Evolutionary conservation across 768 basidiomycete genomes (phyloP), one percentile per base, ranked within the genome.

Genomic region (Pulveroboletus sp.): DNA sequence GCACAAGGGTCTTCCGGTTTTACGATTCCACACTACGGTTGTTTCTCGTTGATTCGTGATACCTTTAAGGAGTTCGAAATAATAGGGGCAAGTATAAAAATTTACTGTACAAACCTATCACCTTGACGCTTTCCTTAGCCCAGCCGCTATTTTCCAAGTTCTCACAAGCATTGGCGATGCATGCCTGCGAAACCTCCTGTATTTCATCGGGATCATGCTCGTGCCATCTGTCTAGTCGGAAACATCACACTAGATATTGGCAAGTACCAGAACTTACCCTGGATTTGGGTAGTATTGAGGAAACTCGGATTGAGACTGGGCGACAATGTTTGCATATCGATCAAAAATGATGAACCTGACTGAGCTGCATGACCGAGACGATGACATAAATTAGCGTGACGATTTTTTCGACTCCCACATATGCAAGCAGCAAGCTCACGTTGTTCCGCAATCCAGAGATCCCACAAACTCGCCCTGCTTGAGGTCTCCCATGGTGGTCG

Each of bases 41-140:
- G 96, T 98, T 69, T 98, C 96, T 47, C 96, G 84, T 70, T 98
- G 95, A 65, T 97, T 99, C 37, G 95, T 97, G 70, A 98, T 90
- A 24, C 94, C 88, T 86, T 52, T 42, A 43, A 53, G 40, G 24
- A 38, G 24, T 27, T 8, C 46, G 37, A 51, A 41, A 56, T 51
- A 47, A 39, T 10, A 14, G 4, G 24, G 47, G 37, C 8, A 24
- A 18, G 28, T 15, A 7, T 27, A 17, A 45, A 27, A 32, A 32
- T 21, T n/a, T 14, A 4, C 8, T 14, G 39, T 15, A 71, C 84
- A 55, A 61, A 93, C 93, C 95, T 57, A 99, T 90, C 55, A 89
- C 87, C 73, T 93, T 94, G 67, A 99, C 72, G 65, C 90, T 88
- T 45, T 83, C 79, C 66, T 79, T 82, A 2, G 78, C 70, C 83